Conservation (phyloP, 176 grass and related monocot species). For the Avena sativa region DNA sequence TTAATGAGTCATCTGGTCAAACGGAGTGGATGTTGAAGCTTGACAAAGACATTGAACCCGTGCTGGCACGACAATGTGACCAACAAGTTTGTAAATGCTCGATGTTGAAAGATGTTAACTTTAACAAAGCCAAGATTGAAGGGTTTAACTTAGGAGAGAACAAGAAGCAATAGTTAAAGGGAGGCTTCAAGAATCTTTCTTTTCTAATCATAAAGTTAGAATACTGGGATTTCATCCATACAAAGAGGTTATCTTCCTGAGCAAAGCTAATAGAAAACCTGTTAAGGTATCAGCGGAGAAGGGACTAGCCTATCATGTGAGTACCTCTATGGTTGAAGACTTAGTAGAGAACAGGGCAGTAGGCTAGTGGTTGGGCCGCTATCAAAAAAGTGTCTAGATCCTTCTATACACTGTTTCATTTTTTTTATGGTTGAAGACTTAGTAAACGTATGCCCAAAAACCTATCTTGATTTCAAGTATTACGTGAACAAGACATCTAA, state of each 20-base stretch:
- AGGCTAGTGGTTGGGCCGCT: too few species aligned
- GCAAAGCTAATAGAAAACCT: too few species aligned
- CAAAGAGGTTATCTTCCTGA: neutral
- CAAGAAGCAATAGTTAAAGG: neutral
- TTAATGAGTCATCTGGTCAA: neutral
- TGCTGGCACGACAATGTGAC: too few species aligned
- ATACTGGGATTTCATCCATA: neutral
- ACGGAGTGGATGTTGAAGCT: neutral
- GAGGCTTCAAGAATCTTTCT: neutral
- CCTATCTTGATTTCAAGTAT: neutral
- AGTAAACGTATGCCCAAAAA: neutral
- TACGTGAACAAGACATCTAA: too few species aligned
- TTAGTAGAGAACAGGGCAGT: neutral
- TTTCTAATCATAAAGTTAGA: neutral
- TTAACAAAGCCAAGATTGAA: neutral
- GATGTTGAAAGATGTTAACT: neutral
- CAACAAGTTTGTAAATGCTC: neutral
- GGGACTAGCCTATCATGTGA: neutral
- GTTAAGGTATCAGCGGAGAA: neutral
- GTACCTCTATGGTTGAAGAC: neutral
- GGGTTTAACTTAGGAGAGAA: neutral
- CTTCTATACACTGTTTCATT: too few species aligned
- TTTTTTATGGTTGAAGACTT: neutral
- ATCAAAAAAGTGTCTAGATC: too few species aligned
- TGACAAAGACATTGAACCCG: neutral